These are phyloP conservation scores for Hansenula anomala DNA, from an alignment of 1,139 yeast genomes.

Conservation along the genomic window DNA sequence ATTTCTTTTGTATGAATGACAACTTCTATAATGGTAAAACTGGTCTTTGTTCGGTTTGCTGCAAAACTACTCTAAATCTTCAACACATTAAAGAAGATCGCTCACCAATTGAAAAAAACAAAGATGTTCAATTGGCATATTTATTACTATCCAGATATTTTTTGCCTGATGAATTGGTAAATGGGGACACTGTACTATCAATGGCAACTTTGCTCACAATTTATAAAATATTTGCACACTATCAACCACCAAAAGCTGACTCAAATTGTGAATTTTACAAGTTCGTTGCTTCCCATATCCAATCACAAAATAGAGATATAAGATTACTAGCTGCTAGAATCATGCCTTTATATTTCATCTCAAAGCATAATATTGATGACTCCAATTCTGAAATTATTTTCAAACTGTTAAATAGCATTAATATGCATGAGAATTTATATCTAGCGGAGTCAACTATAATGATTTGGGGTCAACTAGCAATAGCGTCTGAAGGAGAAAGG, in stretches of 20 bases:
- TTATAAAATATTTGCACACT: conserved; percentile 44
- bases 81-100: conserved; percentile 25
- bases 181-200: conserved; percentile 25
- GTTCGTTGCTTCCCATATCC: conserved; percentile 24
- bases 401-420: conserved; percentile 10
- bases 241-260: conserved; percentile 34
- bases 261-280: conserved; percentile 20
- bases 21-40: conserved; percentile 29
- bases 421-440: conserved; percentile 22
- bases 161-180: conserved; percentile 14
- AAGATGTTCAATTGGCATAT: conserved; percentile 17
- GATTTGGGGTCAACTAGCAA: conserved; percentile 58
- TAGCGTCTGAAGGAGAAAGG: conserved; percentile 55
- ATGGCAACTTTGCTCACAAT: conserved; percentile 42
- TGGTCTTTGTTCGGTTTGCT: conserved; percentile 40
- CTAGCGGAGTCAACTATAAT: conserved; percentile 60
- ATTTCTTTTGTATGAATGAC: conserved; percentile 36
- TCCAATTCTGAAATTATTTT: conserved; percentile 11
- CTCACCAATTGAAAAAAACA: conserved; percentile 14
- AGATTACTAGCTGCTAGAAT: conserved; percentile 40
- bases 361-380: conserved; percentile 12
- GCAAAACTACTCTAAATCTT: conserved; percentile 19
- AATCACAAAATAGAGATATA: conserved; percentile 42
- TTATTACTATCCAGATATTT: conserved; percentile 20
- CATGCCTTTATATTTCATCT: conserved; percentile 22